Evolutionary conservation across 2,329 filamentous ascomycete species (phyloP), one percentile per base, ranked within the genome.

Genomic region (Trichoderma harzianum): DNA sequence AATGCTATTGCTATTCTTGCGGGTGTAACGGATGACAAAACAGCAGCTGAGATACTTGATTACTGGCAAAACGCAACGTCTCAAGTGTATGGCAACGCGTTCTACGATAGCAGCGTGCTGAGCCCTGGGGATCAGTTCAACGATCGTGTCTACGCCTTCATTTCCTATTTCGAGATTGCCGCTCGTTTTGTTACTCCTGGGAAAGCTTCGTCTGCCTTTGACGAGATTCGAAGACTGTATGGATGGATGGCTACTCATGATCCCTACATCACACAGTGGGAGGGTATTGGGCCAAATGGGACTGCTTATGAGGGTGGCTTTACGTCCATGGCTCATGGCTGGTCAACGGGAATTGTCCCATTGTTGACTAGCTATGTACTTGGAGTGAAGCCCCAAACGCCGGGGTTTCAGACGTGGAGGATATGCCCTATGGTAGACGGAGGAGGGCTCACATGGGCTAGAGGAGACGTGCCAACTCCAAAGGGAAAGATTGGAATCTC

Each of bases 141-240:
- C 3, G 76, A 83, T 64, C 81, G 85, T 14, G 85, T 87, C 4
- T 87, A 87, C 69, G 80, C 86, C 3, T 87, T 87, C 73, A 82
- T 84, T 21, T 87, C 85, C 2, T 87, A 85, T 75, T 87, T 87
- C 73, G 86, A 87, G 77, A 79, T 85, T 21, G 80, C 82, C n/a
- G 86, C 85, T 14, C 83, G 85, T 11, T 86, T 87, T 74, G 75
- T 78, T 26, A 77, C 66, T 11, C 36, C 68, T 7, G 81, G 79
- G 0, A 70, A 78, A 5, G 77, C 77, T 1, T 75, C 72, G 1
- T 81, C 80, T 7, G 85, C 83, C 1, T 75, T 86, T 0, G 84
- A 86, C 30, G 81, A 86, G 76, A 78, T 86, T 16, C 77, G 80
- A 55, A 78, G 85, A 21, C 77, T 86, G 18, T 87, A 86, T 73